Evolutionary conservation across 2,329 filamentous ascomycete species (phyloP).

Genomic region (Aspergillus transmontanensis): DNA sequence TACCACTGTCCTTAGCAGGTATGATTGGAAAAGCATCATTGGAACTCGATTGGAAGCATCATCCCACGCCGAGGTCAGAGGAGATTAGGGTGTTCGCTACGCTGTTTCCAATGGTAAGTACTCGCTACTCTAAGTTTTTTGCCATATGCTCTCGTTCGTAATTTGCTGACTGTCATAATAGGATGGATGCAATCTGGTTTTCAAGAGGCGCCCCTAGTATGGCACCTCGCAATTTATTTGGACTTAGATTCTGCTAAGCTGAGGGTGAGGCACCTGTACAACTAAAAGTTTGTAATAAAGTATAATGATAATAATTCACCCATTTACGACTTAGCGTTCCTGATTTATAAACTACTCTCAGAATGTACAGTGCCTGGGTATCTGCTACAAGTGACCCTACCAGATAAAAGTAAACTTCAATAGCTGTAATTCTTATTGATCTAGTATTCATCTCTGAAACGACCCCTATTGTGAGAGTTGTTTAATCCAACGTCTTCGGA

Average conservation of each 20-base stretch:
- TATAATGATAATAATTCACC: neutral
- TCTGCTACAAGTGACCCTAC: neutral
- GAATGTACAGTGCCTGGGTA: neutral
- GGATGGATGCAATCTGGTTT: constrained; percentile 7
- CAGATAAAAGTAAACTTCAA: neutral
- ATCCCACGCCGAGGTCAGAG: constrained; percentile 52
- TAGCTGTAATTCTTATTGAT: neutral
- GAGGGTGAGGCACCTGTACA: neutral
- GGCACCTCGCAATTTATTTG: neutral
- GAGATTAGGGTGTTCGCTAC: constrained; percentile 56
- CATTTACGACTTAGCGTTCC: neutral
- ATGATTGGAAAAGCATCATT: constrained; percentile 58
- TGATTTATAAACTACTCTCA: neutral
- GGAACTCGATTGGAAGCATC: constrained; percentile 55
- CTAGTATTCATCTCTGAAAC: neutral
- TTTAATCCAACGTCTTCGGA: neutral
- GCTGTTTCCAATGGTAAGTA: constrained; percentile 52
- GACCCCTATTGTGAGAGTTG: neutral
- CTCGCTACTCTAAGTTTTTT: too few relatives aligned
- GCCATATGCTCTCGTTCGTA: neutral
- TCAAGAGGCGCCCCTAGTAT: constrained; percentile 28
- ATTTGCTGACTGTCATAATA: neutral
- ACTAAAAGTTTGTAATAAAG: neutral
- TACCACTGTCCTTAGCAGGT: constrained; percentile 53
- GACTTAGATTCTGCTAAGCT: neutral